Evolutionary conservation across 2,329 filamentous ascomycete species (phyloP), one percentile per base, ranked within the genome.

Genomic region (Thelonectria olida): DNA sequence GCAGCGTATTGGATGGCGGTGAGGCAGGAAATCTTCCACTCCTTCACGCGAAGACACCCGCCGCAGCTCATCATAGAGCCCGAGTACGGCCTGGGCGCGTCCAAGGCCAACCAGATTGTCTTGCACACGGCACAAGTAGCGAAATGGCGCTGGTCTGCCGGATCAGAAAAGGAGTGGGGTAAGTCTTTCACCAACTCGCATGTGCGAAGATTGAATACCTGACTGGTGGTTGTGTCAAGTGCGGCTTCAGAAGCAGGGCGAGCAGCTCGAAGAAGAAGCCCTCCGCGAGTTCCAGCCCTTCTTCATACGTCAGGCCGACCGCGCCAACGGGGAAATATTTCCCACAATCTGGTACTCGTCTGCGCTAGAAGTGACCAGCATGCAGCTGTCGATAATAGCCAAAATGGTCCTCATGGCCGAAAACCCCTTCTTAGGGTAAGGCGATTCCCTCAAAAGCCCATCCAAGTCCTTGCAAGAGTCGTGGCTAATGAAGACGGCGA

Each of bases 1-100:
- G 78, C 78, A 1, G 73, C 77, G 7, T 80, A 80, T 54, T 80
- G 78, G 78, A 79, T 80, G 72, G 78, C 78, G 2, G 69, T 80
- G 19, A 55, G 78, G 25, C 78, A 80, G 53, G 78, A 80, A 41
- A 78, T 80, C 4, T 80, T 77, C 57, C 76, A 80, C 49, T 79
- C 78, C 0, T 77, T 80, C 36, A 80, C 77, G 2, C 73, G 75
- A 28, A 69, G 72, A 7, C 75, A 79, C 10, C 71, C 77, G 1
- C 78, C 78, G 0, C 76, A 79, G 62, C 73, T 80, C 39, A 71
- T 74, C 3, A 70, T 79, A 0, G 73, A 74, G 2, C 67, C 73
- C 0, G 76, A 76, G 9, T 73, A 76, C 20, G 77, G 76, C 47
- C 68, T 72, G 4, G 72, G 68, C 2, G 74, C 77, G 0, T 77